Percentiles rank a stretch among this genome's conserved stretches.
Conservation (phyloP, 2,329 filamentous ascomycete species). For the Mycosphaerella arachidis region DNA sequence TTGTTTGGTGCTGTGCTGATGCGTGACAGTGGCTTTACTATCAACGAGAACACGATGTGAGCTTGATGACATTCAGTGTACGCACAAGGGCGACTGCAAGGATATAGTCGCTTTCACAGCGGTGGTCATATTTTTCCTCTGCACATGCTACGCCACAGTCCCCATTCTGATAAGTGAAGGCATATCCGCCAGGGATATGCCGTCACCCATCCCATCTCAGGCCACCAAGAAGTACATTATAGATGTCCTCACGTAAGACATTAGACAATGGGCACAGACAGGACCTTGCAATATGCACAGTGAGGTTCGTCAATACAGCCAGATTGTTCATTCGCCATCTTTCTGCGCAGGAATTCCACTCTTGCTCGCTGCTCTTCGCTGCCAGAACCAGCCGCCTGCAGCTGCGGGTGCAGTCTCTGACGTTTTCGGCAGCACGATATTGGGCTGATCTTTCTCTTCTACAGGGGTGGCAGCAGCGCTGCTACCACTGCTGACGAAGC, state of each 20-base stretch:
- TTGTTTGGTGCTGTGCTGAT: not conserved
- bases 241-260: not conserved
- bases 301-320: not conserved
- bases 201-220: not conserved
- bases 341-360: conserved; percentile 8
- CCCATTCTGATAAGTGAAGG: not conserved
- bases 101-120: not conserved
- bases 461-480: conserved; percentile 8
- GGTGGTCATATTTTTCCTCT: not conserved
- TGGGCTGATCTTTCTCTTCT: conserved; percentile 16
- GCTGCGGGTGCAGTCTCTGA: conserved; percentile 14
- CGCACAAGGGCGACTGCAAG: not conserved
- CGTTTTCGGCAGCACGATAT: conserved; percentile 13
- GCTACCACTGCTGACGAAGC: conserved; percentile 1
- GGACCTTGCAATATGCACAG: not conserved
- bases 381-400: conserved; percentile 33
- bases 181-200: conserved; percentile 6
- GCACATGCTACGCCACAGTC: not conserved
- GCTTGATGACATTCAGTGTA: not conserved
- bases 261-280: conserved; percentile 2
- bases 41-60: conserved; percentile 19
- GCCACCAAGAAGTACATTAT: conserved; percentile 2
- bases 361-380: conserved; percentile 27
- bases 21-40: conserved; percentile 20
- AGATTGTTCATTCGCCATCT: conserved; percentile 2